Base-by-base conservation (phyloP, 495 filamentous ascomycete species). In the Filosporella fistucella region DNA sequence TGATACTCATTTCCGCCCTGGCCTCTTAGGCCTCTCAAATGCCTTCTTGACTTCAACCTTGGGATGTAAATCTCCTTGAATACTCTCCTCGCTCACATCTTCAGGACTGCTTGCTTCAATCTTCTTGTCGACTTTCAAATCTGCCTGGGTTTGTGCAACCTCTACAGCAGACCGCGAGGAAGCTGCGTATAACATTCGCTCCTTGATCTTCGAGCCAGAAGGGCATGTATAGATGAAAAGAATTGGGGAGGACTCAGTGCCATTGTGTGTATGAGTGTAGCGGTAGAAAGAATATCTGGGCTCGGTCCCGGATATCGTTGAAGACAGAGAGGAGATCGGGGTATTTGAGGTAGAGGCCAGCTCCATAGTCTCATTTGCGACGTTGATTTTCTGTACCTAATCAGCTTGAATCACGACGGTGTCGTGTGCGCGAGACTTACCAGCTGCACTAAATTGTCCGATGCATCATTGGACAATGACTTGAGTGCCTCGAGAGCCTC, bases 151-250 rank as follows among this genome's bases (percentile, higher is more conserved):
- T 50, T 77, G 74, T 12, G 87, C 88, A 24, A 88, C 59, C 13
- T 69, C 61, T 33, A 94, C 69, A 6, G 88, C 87, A 28, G 77
- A 78, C 24, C 77, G 76, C 60, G 88, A 87, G 55, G 86, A 86
- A 26, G 88, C 82, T 25, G 94, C 89, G 63, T 96, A 95, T 54
- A 97, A 68, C 93, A 98, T 98, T 42, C 89, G 81, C 63, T 89
- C 88, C 67, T 89, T 95, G 69, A 97, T 87, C 55, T 85, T 87
- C 0, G 82, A 80, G 3, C 68, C 78, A 2, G 76, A 72, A 3
- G 93, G 93, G 59, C 91, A 96, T 6, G 90, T 96, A 66, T 96
- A 97, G 59, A 97, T 83, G 71, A 97, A 98, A 23, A 96, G 73
- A 25, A 97, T 75, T 4, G 82, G 75, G 5, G 80, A 76, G 41